These are phyloP conservation scores for Eucalyptus marginata DNA, from an alignment of 345 rosid genomes.

Conservation along the genomic window DNA sequence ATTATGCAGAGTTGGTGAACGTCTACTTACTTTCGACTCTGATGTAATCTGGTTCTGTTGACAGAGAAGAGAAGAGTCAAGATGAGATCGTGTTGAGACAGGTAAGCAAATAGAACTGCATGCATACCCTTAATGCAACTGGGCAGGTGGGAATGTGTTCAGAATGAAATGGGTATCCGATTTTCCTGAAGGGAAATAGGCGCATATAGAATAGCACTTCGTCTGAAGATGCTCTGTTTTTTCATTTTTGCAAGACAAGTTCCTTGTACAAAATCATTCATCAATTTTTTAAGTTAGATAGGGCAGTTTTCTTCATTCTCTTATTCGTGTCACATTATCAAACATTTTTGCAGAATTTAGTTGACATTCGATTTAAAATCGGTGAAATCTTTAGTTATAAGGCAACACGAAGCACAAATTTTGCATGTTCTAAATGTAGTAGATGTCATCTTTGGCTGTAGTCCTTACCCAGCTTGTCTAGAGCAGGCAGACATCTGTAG, in stretches of 20 bases:
- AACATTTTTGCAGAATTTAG: not conserved
- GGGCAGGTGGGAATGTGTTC: not conserved
- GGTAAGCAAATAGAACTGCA: not conserved
- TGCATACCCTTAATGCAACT: not conserved
- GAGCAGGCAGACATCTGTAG: constrained; percentile 27
- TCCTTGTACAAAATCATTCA: not conserved
- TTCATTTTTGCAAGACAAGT: not conserved
- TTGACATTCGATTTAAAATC: not conserved
- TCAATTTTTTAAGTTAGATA: not conserved
- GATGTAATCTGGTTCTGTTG: constrained; percentile 28
- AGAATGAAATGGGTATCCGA: not conserved
- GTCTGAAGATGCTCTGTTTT: not conserved
- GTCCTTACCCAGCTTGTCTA: constrained; percentile 23
- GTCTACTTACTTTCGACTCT: constrained; percentile 31
- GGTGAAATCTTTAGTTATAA: not conserved
- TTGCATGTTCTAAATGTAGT: not conserved
- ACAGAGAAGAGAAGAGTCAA: not conserved
- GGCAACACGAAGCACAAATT: not conserved
- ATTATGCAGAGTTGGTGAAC: not conserved
- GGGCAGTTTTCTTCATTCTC: not conserved
- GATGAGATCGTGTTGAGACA: not conserved
- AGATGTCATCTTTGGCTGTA: not conserved
- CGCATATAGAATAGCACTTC: not conserved
- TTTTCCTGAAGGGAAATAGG: not conserved
- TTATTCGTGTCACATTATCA: not conserved